A percentile compares a stretch with the other conserved stretches of the same genome.
phyloP scores from a whole-genome alignment of 2,329 filamentous ascomycete genomes.

The Nothophaeocryptopus gaeumannii region DNA sequence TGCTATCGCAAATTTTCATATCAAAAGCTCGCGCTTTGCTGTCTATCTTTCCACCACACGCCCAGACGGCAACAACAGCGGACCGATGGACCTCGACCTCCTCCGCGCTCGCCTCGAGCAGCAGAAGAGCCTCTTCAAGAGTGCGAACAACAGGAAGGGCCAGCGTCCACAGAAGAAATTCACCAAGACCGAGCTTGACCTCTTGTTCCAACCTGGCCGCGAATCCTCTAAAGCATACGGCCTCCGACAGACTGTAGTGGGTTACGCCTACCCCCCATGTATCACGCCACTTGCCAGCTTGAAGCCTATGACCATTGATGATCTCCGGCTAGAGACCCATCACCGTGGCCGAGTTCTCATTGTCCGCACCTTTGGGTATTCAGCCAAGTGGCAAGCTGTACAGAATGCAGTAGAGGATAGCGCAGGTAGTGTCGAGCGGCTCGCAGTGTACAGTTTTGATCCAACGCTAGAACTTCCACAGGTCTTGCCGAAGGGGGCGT shows the following conservation, averaged over 20 bases:
- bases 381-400: conserved; percentile 1
- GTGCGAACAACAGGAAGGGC: too few relatives aligned
- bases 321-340: conserved; percentile 20
- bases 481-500: conserved; percentile 7
- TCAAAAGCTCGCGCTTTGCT: too few relatives aligned
- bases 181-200: too few relatives aligned
- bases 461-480: not conserved
- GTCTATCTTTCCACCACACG: too few relatives aligned
- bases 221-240: too few relatives aligned
- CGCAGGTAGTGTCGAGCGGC: conserved; percentile 35
- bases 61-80: too few relatives aligned
- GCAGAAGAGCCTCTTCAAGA: too few relatives aligned
- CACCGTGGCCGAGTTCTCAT: conserved; percentile 21
- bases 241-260: not conserved
- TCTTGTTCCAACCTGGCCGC: too few relatives aligned
- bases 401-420: conserved; percentile 34
- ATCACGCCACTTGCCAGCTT: conserved; percentile 10
- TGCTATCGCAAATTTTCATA: too few relatives aligned
- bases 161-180: too few relatives aligned
- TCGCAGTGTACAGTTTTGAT: conserved; percentile 19
- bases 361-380: conserved; percentile 15
- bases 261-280: conserved; percentile 19
- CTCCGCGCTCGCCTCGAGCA: too few relatives aligned
- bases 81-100: too few relatives aligned
- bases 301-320: conserved; percentile 14